Evolutionary conservation across 805 yeast genomes (phyloP).

Genomic region (Myxozyma mucilagina): DNA sequence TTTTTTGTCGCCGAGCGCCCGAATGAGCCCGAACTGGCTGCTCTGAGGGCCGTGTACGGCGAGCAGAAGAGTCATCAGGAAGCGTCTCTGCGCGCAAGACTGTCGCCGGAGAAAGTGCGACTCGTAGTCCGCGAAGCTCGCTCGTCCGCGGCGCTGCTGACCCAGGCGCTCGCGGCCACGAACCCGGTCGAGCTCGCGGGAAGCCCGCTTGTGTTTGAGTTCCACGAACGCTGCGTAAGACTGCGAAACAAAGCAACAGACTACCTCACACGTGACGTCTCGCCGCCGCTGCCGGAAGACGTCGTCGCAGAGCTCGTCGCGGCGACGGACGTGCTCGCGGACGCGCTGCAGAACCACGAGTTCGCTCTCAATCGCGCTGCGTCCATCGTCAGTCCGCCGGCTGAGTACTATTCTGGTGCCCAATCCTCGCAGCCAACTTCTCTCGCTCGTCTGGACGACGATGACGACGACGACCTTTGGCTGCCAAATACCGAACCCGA

Average conservation of each 20-base stretch:
- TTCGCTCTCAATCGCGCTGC: slow-evolving; percentile 25
- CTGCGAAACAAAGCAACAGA: slow-evolving; percentile 8
- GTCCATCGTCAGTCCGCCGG: slow-evolving; percentile 22
- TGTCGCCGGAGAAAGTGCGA: not conserved
- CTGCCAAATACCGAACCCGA: not conserved
- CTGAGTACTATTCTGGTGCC: slow-evolving; percentile 19
- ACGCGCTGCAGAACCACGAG: slow-evolving; percentile 19
- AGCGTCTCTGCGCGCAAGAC: not conserved
- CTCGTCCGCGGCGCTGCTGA: slow-evolving; percentile 17
- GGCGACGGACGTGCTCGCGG: slow-evolving; percentile 12
- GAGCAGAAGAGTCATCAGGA: not conserved
- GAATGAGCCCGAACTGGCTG: slow-evolving; percentile 1
- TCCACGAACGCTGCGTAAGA: slow-evolving; percentile 27
- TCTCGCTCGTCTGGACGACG: slow-evolving; percentile 12
- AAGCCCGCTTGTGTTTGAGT: slow-evolving; percentile 24
- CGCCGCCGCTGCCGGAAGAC: slow-evolving; percentile 12
- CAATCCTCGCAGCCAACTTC: slow-evolving; percentile 2
- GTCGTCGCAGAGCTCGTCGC: slow-evolving; percentile 4
- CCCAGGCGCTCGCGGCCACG: slow-evolving; percentile 17
- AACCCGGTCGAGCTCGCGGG: slow-evolving; percentile 26
- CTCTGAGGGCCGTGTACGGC: not conserved
- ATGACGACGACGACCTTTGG: slow-evolving; percentile 16
- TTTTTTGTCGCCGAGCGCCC: not conserved
- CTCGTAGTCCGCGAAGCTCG: slow-evolving; percentile 18
- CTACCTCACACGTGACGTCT: slow-evolving; percentile 9